These are phyloP conservation scores for Galerina sulciceps DNA, from an alignment of 768 basidiomycete species.

Conservation along the genomic window DNA sequence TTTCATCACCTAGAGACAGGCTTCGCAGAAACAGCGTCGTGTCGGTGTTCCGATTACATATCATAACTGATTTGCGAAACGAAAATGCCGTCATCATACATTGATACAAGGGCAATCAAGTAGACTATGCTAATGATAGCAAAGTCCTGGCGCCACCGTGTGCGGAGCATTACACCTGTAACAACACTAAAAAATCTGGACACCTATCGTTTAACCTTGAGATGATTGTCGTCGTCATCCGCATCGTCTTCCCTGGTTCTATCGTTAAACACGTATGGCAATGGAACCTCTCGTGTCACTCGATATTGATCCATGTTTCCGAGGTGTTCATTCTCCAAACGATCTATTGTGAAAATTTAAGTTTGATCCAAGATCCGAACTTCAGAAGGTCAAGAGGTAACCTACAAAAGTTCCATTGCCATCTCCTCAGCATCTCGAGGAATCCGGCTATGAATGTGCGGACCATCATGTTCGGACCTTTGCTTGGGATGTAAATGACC, in stretches of 20 bases:
- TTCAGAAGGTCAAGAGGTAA: slow-evolving; percentile 9
- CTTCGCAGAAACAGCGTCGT: too few species aligned
- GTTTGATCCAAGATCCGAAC: neutral
- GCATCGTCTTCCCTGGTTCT: slow-evolving; percentile 50
- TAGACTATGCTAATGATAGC: neutral
- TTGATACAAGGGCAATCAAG: neutral
- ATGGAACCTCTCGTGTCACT: slow-evolving; percentile 80
- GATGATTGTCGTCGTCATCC: slow-evolving; percentile 31
- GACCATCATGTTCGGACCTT: slow-evolving; percentile 50
- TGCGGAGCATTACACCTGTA: neutral
- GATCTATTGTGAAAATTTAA: slow-evolving; percentile 22
- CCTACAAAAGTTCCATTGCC: slow-evolving; percentile 94
- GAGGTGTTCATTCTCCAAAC: slow-evolving; percentile 76
- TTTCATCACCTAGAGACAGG: too few species aligned
- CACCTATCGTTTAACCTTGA: slow-evolving; percentile 11
- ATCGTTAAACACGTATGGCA: slow-evolving; percentile 75
- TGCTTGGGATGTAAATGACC: slow-evolving; percentile 72
- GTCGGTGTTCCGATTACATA: too few species aligned
- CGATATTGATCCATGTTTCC: slow-evolving; percentile 95
- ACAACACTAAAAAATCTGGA: neutral
- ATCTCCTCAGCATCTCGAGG: slow-evolving; percentile 79
- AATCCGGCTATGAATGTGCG: slow-evolving; percentile 71
- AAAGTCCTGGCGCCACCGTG: neutral
- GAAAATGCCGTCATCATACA: too few species aligned
- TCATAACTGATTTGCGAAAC: too few species aligned